Base-by-base conservation (phyloP, 768 basidiomycete species). In the Coprinopsis cinerea region DNA sequence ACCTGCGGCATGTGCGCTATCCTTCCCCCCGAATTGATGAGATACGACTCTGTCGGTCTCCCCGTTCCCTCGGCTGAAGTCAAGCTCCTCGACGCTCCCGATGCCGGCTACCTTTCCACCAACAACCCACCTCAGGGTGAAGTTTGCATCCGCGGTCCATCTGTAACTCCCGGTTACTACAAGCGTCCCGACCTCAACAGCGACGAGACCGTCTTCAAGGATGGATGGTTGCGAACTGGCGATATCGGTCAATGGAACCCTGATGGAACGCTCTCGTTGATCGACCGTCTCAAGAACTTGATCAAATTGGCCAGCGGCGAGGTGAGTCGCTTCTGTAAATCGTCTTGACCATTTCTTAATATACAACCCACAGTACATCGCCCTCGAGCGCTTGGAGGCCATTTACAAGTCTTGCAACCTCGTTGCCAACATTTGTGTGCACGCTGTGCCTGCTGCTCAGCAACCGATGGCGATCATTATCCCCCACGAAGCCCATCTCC, bases 161-260 rank as follows among this genome's bases (percentile, higher is more conserved):
- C 86, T 2, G 86, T 97, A 47, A 89, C 85, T 52, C 78, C 82
- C 55, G 94, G 76, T 0, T 98, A 98, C 73, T 97, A 78, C 74
- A 95, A 94, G 69, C 85, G 92, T 0, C 81, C 82, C 10, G 93
- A 98, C 62, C 73, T 97, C 45, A 94, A 96, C 62, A 69, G 75
- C 20, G 95, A 97, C 68, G 77, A 82, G 59, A 72, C 62, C 11
- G 81, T 91, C 61, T 94, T 95, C 65, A 76, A 78, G 53, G 93
- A 95, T 57, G 94, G 92, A 4, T 98, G 92, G 91, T 68, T 97
- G 64, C 78, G 88, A 61, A 96, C 94, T 0, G 95, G 95, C 11
- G 95, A 98, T 63, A 77, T 98, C 32, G 95, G 92, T 0, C 88
- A 88, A 65, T 98, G 92, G 91, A 95, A 96, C 65, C 56, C 77